Evolutionary conservation across 495 filamentous ascomycete species (phyloP).

Genomic region (Neurospora sp.): DNA sequence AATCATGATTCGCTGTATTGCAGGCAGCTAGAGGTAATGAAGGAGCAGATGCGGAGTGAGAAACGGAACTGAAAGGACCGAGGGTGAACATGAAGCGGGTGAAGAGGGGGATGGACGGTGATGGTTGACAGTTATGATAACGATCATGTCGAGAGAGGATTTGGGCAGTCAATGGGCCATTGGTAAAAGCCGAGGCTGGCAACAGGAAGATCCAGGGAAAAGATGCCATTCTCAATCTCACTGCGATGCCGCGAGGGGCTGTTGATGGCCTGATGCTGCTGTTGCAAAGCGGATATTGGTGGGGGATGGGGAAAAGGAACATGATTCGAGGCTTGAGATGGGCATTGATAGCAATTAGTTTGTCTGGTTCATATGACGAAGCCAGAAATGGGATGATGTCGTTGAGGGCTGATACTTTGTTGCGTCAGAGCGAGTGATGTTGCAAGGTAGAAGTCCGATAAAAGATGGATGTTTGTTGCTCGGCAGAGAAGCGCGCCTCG

Average conservation of each 20-base stretch:
- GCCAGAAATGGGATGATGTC: not conserved
- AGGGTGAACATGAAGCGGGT: not conserved
- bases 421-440: not conserved
- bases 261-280: not conserved
- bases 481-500: too few species aligned
- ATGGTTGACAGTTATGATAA: not conserved
- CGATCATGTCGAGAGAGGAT: not conserved
- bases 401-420: not conserved
- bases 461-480: not conserved
- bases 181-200: too few species aligned
- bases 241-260: not conserved
- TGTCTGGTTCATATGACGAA: not conserved
- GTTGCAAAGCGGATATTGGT: not conserved
- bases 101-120: not conserved
- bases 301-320: not conserved
- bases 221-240: not conserved
- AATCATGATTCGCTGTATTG: not conserved
- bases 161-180: not conserved
- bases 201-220: too few species aligned
- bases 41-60: not conserved
- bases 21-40: not conserved
- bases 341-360: not conserved
- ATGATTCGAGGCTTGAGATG: not conserved
- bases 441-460: not conserved
- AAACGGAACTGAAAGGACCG: not conserved